These are phyloP conservation scores for Agaricus bisporus DNA, from an alignment of 768 basidiomycete species.

Conservation along the genomic window DNA sequence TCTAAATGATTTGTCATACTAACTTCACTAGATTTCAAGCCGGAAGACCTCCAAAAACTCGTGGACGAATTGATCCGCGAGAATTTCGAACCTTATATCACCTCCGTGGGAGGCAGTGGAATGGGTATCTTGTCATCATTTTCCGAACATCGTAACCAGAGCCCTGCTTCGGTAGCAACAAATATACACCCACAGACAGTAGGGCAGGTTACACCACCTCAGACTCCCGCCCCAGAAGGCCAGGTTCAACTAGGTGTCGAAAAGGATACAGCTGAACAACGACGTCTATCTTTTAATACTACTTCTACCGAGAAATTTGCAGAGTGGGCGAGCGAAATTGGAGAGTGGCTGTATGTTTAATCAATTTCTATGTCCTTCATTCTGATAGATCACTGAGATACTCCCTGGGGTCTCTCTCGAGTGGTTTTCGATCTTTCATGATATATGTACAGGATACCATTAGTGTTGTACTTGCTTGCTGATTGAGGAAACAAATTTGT, in stretches of 20 bases:
- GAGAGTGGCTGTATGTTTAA: conserved; percentile 60
- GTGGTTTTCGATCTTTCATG: too few species aligned
- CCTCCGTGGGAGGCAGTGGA: conserved; percentile 90
- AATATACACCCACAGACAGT: conserved; percentile 13
- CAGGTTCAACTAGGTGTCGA: conserved; percentile 13
- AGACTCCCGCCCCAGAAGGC: conserved; percentile 34
- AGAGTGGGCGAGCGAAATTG: conserved; percentile 47
- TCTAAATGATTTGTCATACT: conserved; percentile 2
- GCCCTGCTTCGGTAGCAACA: conserved; percentile 14
- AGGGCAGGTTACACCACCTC: conserved; percentile 45
- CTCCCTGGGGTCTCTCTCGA: background rate
- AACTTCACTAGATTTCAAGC: conserved; percentile 59
- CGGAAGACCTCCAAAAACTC: conserved; percentile 51
- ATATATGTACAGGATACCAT: too few species aligned
- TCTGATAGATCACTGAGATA: background rate
- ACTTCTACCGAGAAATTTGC: conserved; percentile 35
- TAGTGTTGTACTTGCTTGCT: too few species aligned
- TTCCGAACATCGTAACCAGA: conserved; percentile 32
- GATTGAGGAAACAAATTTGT: too few species aligned
- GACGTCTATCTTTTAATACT: conserved; percentile 40
- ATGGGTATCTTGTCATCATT: conserved; percentile 77
- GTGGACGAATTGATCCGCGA: conserved; percentile 51
- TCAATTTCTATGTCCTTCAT: background rate
- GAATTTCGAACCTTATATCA: conserved; percentile 80
- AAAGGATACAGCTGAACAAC: conserved; percentile 19